These are phyloP conservation scores for Chlorella sp. DNA, from an alignment of 139 green algal species.

Conservation along the genomic window DNA sequence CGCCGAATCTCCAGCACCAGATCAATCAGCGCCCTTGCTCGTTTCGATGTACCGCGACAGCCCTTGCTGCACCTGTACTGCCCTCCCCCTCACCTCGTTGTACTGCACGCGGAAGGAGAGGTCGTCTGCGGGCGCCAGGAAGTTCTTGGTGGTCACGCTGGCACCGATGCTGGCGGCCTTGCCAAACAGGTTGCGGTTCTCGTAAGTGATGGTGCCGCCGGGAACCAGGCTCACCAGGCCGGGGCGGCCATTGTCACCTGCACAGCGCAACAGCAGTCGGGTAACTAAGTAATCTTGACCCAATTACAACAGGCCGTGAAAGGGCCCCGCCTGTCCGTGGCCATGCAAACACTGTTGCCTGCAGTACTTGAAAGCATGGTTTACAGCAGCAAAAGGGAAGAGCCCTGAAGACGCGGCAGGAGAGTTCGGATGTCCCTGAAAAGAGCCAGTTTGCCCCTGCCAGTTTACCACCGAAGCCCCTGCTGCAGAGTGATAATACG, in stretches of 20 bases:
- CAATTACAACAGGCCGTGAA: not conserved
- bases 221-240: slow-evolving; percentile 58
- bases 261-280: not conserved
- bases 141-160: slow-evolving; percentile 75
- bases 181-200: slow-evolving; percentile 77
- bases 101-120: slow-evolving; percentile 80
- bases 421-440: too few species aligned
- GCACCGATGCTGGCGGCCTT: slow-evolving; percentile 64
- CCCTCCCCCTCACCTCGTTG: slow-evolving; percentile 16
- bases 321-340: too few species aligned
- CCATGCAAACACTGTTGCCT: too few species aligned
- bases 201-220: slow-evolving; percentile 63
- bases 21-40: too few species aligned
- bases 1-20: too few species aligned
- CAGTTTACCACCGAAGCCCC: too few species aligned
- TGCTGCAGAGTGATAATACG: not conserved
- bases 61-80: not conserved
- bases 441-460: too few species aligned
- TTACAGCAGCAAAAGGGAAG: not conserved
- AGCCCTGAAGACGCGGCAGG: not conserved
- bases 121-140: slow-evolving; percentile 77
- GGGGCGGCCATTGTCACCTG: slow-evolving; percentile 63
- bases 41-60: too few species aligned
- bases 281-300: too few species aligned
- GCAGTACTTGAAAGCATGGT: not conserved